Base-by-base conservation (phyloP, 116 monocot genomes). In the Cymodocea nodosa region DNA sequence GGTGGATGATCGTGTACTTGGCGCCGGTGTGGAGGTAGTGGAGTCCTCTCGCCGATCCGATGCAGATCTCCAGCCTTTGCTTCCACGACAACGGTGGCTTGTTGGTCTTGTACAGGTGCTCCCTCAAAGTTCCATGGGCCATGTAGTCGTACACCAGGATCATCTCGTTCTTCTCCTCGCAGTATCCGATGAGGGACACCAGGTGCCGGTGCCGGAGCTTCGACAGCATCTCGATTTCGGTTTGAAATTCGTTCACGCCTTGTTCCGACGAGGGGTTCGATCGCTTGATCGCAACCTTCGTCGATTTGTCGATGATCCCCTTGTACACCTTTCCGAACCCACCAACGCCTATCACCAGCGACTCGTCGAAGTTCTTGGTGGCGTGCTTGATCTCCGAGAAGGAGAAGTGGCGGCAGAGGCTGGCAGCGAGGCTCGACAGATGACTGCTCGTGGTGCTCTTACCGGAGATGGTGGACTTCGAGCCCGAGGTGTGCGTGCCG, bases 191-290 rank as follows among this genome's bases (percentile, higher is more conserved):
- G 44, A 44, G 44, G 9, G 86, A 86, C 23, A 86, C 86, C 0
- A 86, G 74, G 66, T 86, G 86, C 49, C 82, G 82, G 60, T 86
- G 86, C 1, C 86, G 73, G 55, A 86, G 82, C 77, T 86, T 86
- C 23, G 86, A 86, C 2, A 86, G 68, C 86, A 86, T 86, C 68
- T 86, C 86, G 7, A 85, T 85, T 63, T 85, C 85, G 2, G 82
- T 85, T 30, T 85, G 85, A 51, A 85, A 85, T 59, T 86, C 86
- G 20, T 86, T 73, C 5, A 86, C 35, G 0, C 86, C 86, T 69
- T 86, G 86, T 30, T 77, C 82, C 0, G 86, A 79, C 40, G 82
- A 60, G 0, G 86, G 86, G 44, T 86, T 86, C n/a, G 82, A 82
- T 23, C 86, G 68, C 68, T 86, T 86, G 18, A 86, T 86, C 1